Evolutionary conservation across 495 filamentous ascomycete genomes (phyloP).

Genomic region (Lentithecium fluviatile): DNA sequence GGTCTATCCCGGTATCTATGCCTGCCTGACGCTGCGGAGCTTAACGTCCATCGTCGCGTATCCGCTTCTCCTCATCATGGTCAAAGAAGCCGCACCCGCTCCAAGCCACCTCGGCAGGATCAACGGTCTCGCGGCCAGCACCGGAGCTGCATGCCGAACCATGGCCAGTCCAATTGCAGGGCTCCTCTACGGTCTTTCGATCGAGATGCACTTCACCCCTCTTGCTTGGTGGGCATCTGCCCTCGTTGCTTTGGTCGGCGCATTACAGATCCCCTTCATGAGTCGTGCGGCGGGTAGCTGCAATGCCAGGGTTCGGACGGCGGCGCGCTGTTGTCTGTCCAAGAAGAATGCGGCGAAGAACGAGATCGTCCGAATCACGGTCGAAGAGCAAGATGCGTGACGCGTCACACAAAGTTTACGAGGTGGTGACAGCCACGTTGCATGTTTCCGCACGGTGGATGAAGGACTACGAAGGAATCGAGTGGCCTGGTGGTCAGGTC

Average conservation of each 20-base stretch:
- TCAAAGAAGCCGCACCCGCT: conserved; percentile 78
- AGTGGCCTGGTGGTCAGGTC: no score
- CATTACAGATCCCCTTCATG: conserved; percentile 67
- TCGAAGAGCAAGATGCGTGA: conserved; percentile 12
- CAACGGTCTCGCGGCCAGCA: conserved; percentile 78
- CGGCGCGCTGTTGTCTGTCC: conserved; percentile 4
- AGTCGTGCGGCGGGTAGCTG: conserved; percentile 43
- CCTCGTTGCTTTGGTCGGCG: conserved; percentile 66
- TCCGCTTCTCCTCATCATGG: conserved; percentile 74
- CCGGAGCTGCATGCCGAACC: conserved; percentile 73
- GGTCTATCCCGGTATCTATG: conserved; percentile 69
- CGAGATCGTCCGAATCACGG: conserved; percentile 15
- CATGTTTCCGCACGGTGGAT: no score
- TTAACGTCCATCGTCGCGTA: conserved; percentile 74
- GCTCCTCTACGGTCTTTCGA: conserved; percentile 68
- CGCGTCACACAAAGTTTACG: not conserved
- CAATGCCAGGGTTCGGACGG: conserved; percentile 9
- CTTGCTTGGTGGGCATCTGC: conserved; percentile 77
- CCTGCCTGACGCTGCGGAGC: conserved; percentile 69
- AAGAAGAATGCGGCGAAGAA: conserved; percentile 5
- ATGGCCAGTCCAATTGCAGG: conserved; percentile 74
- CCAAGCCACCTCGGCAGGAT: conserved; percentile 68
- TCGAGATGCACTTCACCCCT: conserved; percentile 65
- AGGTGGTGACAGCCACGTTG: no score
- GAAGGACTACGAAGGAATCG: no score